Conservation (phyloP, 139 green algal species). For the Ulvella scutata region DNA sequence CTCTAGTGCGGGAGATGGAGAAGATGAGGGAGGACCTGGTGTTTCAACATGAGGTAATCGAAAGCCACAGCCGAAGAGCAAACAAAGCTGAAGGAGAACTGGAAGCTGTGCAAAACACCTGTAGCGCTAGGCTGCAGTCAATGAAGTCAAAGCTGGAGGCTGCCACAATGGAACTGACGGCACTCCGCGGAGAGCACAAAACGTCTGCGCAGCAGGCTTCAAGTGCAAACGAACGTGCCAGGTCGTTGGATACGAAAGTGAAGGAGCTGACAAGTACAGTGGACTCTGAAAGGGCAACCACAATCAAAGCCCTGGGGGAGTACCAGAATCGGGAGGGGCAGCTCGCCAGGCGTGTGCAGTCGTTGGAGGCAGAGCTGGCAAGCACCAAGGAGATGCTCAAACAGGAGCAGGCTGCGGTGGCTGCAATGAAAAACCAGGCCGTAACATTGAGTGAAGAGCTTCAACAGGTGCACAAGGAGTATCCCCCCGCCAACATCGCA, state of each 20-base stretch:
- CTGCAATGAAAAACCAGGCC: slow-evolving; percentile 26
- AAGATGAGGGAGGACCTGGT: background rate
- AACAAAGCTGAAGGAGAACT: background rate
- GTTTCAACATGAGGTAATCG: background rate
- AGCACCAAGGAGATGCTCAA: background rate
- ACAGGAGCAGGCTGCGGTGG: background rate
- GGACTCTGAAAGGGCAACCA: slow-evolving; percentile 12
- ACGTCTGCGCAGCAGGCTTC: background rate
- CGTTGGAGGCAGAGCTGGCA: slow-evolving; percentile 5
- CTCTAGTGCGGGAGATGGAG: background rate
- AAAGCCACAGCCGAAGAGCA: background rate
- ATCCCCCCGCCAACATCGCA: slow-evolving; percentile 5
- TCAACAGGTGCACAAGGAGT: slow-evolving; percentile 15
- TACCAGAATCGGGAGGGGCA: slow-evolving; percentile 14
- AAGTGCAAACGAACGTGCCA: background rate
- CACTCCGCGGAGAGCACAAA: background rate
- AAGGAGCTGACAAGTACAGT: background rate
- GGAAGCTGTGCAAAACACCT: background rate
- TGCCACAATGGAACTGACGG: background rate
- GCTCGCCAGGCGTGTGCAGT: background rate
- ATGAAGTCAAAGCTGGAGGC: background rate
- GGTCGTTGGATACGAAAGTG: background rate
- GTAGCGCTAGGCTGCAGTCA: background rate
- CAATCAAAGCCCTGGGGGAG: slow-evolving; percentile 13
- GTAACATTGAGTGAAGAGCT: slow-evolving; percentile 22